Evolutionary conservation across 371 early-diverging fungal species (phyloP).

Genomic region (Syncephalastrum sp.): DNA sequence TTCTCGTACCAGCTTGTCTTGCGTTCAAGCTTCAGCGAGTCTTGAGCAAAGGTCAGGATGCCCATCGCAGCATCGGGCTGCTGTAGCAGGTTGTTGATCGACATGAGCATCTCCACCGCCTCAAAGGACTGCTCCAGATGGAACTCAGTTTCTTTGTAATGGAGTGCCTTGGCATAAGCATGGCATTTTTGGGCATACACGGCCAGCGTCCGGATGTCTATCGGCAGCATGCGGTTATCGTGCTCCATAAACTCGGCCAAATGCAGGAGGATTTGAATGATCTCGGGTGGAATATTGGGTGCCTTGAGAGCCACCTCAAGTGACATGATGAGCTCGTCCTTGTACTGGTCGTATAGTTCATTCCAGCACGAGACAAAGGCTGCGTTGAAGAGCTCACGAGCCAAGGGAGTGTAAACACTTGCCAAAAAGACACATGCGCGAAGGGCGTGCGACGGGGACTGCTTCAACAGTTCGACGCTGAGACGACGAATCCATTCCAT

Average conservation of each 20-base stretch:
- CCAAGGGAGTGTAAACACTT: conserved; percentile 77
- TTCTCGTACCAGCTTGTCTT: conserved; percentile 96
- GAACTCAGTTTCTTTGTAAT: conserved; percentile 97
- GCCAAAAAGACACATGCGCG: conserved; percentile 91
- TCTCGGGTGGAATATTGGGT: conserved; percentile 88
- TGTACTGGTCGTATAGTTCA: conserved; percentile 87
- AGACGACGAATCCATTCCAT: conserved; percentile 93
- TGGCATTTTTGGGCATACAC: conserved; percentile 92
- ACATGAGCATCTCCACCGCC: conserved; percentile 91
- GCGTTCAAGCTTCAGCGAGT: conserved; percentile 82
- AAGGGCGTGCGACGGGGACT: conserved; percentile 94
- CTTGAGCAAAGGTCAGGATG: conserved; percentile 88
- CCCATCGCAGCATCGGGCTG: conserved; percentile 97
- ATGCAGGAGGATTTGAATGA: conserved; percentile 88
- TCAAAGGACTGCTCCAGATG: conserved; percentile 80
- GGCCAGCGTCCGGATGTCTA: conserved; percentile 89
- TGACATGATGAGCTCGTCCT: conserved; percentile 87
- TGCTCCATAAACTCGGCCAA: conserved; percentile 99
- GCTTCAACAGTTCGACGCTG: conserved; percentile 91
- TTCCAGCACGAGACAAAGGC: conserved; percentile 98
- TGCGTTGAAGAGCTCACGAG: conserved; percentile 94
- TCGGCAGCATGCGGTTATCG: conserved; percentile 93
- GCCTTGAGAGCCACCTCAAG: conserved; percentile 87
- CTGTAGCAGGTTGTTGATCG: conserved; percentile 93
- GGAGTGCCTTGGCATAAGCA: conserved; percentile 94